Conservation (phyloP, 805 yeast species). For the Candida argentea region DNA sequence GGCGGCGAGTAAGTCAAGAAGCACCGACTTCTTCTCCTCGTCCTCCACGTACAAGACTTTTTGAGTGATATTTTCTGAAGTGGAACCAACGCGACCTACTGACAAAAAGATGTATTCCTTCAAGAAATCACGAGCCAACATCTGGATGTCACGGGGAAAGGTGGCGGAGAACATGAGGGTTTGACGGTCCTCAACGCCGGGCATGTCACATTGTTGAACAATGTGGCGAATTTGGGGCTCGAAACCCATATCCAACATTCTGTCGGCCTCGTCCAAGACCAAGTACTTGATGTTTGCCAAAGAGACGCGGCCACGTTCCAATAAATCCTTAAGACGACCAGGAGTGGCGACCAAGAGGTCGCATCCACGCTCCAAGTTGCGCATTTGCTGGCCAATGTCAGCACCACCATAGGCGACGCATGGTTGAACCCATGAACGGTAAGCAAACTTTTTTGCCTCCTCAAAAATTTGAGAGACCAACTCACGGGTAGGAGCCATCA, state of each 20-base stretch:
- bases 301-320: slow-evolving; percentile 91
- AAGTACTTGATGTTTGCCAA: slow-evolving; percentile 83
- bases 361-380: slow-evolving; percentile 87
- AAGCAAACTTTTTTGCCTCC: slow-evolving; percentile 89
- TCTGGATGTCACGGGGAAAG: slow-evolving; percentile 96
- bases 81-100: slow-evolving; percentile 98
- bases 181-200: slow-evolving; percentile 82
- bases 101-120: slow-evolving; percentile 91
- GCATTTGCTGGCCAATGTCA: slow-evolving; percentile 78
- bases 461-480: slow-evolving; percentile 94
- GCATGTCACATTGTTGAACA: slow-evolving; percentile 98
- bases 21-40: slow-evolving; percentile 83
- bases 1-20: slow-evolving; percentile 74
- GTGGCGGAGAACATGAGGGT: slow-evolving; percentile 98
- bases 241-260: slow-evolving; percentile 99
- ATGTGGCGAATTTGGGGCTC: slow-evolving; percentile 99
- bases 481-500: slow-evolving; percentile 99
- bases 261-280: slow-evolving; percentile 97
- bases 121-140: slow-evolving; percentile 94
- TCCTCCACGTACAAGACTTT: slow-evolving; percentile 84
- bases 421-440: slow-evolving; percentile 97
- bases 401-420: slow-evolving; percentile 99
- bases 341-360: slow-evolving; percentile 97
- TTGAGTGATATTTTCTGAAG: slow-evolving; percentile 97
- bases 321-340: slow-evolving; percentile 93